Evolutionary conservation across 1,284 basidiomycete genomes (phyloP).

Genomic region (Acaromyces ingoldii): DNA sequence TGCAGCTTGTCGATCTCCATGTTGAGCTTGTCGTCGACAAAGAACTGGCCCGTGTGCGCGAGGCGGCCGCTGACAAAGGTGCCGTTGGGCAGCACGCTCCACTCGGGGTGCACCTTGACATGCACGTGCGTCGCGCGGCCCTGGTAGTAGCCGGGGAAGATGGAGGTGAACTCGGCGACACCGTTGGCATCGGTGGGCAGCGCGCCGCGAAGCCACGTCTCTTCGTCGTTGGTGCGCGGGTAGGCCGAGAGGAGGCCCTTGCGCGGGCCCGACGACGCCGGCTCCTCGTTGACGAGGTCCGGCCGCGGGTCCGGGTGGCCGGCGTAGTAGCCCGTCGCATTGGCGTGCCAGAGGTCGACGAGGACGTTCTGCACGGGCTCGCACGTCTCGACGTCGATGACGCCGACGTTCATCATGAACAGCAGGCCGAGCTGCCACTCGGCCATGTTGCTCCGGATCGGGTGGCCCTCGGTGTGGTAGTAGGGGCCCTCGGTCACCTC

Average conservation of each 20-base stretch:
- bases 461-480: slow-evolving; percentile 55
- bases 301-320: slow-evolving; percentile 55
- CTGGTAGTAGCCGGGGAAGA: slow-evolving; percentile 64
- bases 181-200: slow-evolving; percentile 65
- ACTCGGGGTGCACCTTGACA: slow-evolving; percentile 52
- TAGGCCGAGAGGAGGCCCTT: slow-evolving; percentile 52
- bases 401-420: slow-evolving; percentile 63
- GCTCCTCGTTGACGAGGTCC: slow-evolving; percentile 49
- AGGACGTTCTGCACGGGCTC: slow-evolving; percentile 64
- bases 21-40: slow-evolving; percentile 63
- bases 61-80: slow-evolving; percentile 55
- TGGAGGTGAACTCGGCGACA: slow-evolving; percentile 63
- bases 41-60: slow-evolving; percentile 62
- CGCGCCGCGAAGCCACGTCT: slow-evolving; percentile 63
- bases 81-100: slow-evolving; percentile 51
- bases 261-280: slow-evolving; percentile 46
- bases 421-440: slow-evolving; percentile 58
- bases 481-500: slow-evolving; percentile 56
- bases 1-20: slow-evolving; percentile 51
- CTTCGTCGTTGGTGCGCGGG: slow-evolving; percentile 52
- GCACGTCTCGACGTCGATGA: slow-evolving; percentile 70
- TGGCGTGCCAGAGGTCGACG: slow-evolving; percentile 65
- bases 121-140: slow-evolving; percentile 56
- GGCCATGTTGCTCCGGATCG: slow-evolving; percentile 57
- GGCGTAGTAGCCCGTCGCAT: slow-evolving; percentile 52